Conservation (phyloP, 495 filamentous ascomycete species). For the Trichocladium uniseriatum region DNA sequence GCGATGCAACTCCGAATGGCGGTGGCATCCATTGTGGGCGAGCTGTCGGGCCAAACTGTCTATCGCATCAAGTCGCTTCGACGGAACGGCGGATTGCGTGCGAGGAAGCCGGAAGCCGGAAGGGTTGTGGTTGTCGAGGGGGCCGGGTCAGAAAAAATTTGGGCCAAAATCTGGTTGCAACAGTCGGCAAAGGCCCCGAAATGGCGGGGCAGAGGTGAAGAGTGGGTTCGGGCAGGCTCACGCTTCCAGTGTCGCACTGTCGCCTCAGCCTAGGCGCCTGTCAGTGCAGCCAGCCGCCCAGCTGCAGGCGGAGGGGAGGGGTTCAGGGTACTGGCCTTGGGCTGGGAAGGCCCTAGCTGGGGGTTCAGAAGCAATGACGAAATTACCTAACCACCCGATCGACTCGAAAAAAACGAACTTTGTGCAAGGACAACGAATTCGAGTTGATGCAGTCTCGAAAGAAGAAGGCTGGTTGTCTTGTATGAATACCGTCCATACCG, state of each 20-base stretch:
- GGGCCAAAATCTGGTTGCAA: slow-evolving; percentile 24
- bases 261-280: slow-evolving; percentile 1
- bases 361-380: too few species aligned
- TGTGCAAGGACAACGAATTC: too few species aligned
- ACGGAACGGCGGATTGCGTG: slow-evolving; percentile 5
- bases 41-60: slow-evolving; percentile 16
- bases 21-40: slow-evolving; percentile 69
- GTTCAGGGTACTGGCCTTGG: too few species aligned
- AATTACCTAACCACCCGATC: too few species aligned
- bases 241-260: too few species aligned
- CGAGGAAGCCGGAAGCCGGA: slow-evolving; percentile 15
- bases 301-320: neutral
- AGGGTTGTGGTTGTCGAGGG: slow-evolving; percentile 15
- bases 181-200: slow-evolving; percentile 9
- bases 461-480: too few species aligned
- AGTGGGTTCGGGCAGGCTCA: slow-evolving; percentile 13
- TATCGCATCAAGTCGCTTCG: slow-evolving; percentile 23
- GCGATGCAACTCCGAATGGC: slow-evolving; percentile 79
- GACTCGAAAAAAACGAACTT: too few species aligned
- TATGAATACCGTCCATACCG: too few species aligned
- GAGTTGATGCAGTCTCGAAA: too few species aligned
- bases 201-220: slow-evolving; percentile 22
- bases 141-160: slow-evolving; percentile 29
- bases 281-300: slow-evolving; percentile 6
- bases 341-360: too few species aligned